Base-by-base conservation (phyloP, 2,329 filamentous ascomycete species). In the Zymoseptoria tritici region DNA sequence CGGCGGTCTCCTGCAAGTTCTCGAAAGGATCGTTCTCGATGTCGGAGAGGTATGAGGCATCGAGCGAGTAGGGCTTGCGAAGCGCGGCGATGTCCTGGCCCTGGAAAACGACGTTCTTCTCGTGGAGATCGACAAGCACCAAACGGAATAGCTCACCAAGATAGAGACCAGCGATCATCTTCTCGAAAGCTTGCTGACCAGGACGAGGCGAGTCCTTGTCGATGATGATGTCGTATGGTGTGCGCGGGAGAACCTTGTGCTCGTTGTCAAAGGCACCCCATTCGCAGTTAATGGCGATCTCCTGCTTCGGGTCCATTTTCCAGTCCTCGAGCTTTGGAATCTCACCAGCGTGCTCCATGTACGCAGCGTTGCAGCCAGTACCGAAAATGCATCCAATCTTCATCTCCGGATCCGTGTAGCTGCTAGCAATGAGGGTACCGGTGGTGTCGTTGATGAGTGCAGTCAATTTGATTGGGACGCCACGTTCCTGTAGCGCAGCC, bases 401-500 rank as follows among this genome's bases (percentile, higher is more conserved):
- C 84, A 97, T 95, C 67, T 87, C 85, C 52, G 87, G 80, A 73
- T 99, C 92, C n/a, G 93, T 97, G 78, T 99, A 99, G 29, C 91
- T 88, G 24, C 93, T 97, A 62, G 94, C 94, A 71, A 99, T 96
- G 70, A 99, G 80, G 31, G 94, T 99, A 70, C 94, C 94, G 19
- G 93, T 97, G 54, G 94, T 99, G 75, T 99, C 94, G 75, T 99
- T 99, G 78, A 97, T 94, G 74, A 99, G 78, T 42, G 94, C 94
- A 22, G 89, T 89, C 59, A 97, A 81, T 78, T 92, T 96, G 78
- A 97, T 95, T 53, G 93, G 93, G 13, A 97, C 87, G 29, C 87
- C 87, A 87, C 85, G 80, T 73, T 85, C 86, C 61, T 82, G 80
- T 60, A 97, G 78, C 21, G 91, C 90, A 56, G 82, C 83, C 76